Evolutionary conservation across 148 eudicot genomes (phyloP).

Genomic region (Hydrangea macrophylla): DNA sequence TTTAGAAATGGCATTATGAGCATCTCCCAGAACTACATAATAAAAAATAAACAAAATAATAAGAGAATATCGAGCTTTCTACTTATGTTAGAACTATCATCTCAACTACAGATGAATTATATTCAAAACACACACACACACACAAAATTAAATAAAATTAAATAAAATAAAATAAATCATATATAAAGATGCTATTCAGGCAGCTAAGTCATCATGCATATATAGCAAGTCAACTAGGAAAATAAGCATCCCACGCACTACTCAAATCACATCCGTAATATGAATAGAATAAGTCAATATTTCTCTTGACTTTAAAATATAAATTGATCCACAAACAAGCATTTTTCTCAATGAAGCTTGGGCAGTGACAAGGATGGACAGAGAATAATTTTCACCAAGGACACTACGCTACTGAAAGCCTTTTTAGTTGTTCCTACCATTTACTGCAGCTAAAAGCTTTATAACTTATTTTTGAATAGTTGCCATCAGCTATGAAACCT

Average conservation of each 20-base stretch:
- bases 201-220: neutral
- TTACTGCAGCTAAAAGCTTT: no score
- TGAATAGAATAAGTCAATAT: no score
- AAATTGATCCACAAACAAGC: no score
- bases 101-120: neutral
- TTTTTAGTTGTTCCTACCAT: no score
- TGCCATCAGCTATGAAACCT: no score
- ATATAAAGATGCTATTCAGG: no score
- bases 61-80: neutral
- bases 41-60: constrained; percentile 12
- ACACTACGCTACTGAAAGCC: no score
- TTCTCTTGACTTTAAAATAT: no score
- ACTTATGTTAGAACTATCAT: neutral
- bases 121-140: neutral
- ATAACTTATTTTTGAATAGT: no score
- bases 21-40: constrained; percentile 47
- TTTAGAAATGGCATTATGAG: constrained; percentile 33
- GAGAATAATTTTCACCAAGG: neutral
- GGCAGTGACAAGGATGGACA: neutral
- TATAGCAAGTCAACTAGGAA: neutral
- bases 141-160: no score
- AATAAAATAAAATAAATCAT: no score
- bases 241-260: neutral
- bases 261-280: neutral
- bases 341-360: no score